Conservation (phyloP, 208 protist genomes). For the Trypanosomatidae sp. region DNA sequence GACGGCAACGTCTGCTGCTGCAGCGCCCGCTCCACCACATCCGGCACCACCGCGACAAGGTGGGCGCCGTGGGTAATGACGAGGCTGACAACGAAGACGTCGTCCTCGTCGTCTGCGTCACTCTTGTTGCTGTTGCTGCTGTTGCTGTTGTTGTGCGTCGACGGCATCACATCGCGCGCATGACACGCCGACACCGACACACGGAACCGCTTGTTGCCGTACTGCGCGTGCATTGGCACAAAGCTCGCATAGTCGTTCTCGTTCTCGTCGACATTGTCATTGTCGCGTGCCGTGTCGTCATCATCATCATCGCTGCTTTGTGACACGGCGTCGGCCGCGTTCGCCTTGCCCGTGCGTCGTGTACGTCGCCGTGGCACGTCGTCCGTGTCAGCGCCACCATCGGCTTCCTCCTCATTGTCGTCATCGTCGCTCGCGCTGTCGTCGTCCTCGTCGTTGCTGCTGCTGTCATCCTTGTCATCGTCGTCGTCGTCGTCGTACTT, state of each 20-base stretch:
- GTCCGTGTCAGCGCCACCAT: conserved; percentile 1
- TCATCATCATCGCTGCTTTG: conserved; percentile 1
- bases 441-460: conserved; percentile 4
- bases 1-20: conserved; percentile 38
- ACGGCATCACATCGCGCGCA: not conserved
- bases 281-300: conserved; percentile 1
- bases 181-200: conserved; percentile 33
- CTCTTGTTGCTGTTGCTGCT: not conserved
- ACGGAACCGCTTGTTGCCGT: conserved; percentile 25
- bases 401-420: conserved; percentile 10
- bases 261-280: conserved; percentile 9
- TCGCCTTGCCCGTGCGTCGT: not conserved
- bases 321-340: not conserved
- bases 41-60: conserved; percentile 63
- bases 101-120: conserved; percentile 6
- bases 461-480: conserved; percentile 6
- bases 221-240: conserved; percentile 14
- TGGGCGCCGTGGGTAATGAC: conserved; percentile 23
- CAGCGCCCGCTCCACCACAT: conserved; percentile 56
- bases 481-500: conserved; percentile 10
- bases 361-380: no score
- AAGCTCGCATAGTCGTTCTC: conserved; percentile 41
- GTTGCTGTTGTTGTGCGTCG: not conserved
- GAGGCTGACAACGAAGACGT: conserved; percentile 68
- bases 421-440: conserved; percentile 4